Evolutionary conservation across 169 alveolate genomes (phyloP).

Genomic region (Plasmodium relictum): DNA sequence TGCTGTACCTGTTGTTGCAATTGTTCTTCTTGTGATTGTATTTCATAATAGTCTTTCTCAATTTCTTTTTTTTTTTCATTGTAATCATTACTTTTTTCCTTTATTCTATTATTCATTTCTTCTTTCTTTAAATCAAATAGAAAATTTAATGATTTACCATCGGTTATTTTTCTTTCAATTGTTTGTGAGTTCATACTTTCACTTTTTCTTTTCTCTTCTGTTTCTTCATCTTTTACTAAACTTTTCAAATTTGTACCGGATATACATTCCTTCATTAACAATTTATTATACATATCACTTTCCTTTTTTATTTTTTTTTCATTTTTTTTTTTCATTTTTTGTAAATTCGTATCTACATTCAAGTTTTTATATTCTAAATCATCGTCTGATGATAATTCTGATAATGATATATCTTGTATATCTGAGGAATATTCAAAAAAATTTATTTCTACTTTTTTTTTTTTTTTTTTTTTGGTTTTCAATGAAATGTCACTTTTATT

Average conservation of each 20-base stretch:
- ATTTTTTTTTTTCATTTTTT: conserved; percentile 23
- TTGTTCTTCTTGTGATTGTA: not conserved
- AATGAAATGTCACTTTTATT: not conserved
- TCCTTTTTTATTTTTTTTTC: conserved; percentile 16
- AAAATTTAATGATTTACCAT: not conserved
- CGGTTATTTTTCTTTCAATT: not conserved
- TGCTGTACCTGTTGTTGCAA: conserved; percentile 7
- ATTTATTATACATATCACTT: not conserved
- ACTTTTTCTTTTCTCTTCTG: no score
- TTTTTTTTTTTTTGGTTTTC: not conserved
- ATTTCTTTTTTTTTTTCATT: conserved; percentile 17
- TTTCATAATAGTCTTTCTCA: not conserved
- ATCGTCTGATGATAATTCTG: conserved; percentile 73
- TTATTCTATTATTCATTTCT: not conserved
- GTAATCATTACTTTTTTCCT: not conserved
- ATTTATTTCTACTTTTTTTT: conserved; percentile 5
- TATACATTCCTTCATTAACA: not conserved
- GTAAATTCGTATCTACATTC: conserved; percentile 15
- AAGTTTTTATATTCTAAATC: conserved; percentile 6
- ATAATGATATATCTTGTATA: conserved; percentile 50
- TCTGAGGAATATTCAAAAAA: conserved; percentile 50
- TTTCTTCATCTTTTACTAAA: not conserved
- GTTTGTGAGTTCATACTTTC: no score
- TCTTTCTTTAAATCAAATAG: not conserved
- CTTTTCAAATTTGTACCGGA: not conserved